Conservation (phyloP, 495 filamentous ascomycete genomes). For the Amphirosellinia nigrospora region DNA sequence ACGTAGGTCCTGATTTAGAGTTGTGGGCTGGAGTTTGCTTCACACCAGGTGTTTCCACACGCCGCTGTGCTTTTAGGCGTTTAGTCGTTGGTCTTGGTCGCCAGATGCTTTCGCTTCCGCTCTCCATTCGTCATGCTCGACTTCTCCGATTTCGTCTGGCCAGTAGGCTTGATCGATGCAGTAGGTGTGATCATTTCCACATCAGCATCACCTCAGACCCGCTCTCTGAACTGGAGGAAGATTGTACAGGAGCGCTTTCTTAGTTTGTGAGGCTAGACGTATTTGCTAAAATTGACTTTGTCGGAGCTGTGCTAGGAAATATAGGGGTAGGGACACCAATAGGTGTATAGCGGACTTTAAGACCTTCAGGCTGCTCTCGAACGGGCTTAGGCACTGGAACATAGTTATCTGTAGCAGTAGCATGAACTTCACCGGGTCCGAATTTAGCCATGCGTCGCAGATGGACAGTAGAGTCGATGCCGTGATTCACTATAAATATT, state of each 20-base stretch:
- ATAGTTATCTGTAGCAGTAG: slow-evolving; percentile 33
- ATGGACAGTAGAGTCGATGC: slow-evolving; percentile 51
- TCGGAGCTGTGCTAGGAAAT: neutral
- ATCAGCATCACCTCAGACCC: slow-evolving; percentile 39
- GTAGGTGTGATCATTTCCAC: slow-evolving; percentile 36
- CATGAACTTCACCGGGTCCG: slow-evolving; percentile 35
- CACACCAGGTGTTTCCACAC: neutral
- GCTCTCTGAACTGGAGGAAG: slow-evolving; percentile 28
- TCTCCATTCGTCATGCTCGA: slow-evolving; percentile 29
- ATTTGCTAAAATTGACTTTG: neutral
- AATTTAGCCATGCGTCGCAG: slow-evolving; percentile 52
- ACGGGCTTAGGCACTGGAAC: slow-evolving; percentile 37
- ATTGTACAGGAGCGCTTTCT: slow-evolving; percentile 11
- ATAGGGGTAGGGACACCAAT: slow-evolving; percentile 45
- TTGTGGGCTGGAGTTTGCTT: slow-evolving; percentile 18
- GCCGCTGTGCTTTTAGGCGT: slow-evolving; percentile 30
- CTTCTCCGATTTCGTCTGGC: slow-evolving; percentile 32
- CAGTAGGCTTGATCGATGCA: slow-evolving; percentile 1
- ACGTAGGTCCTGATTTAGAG: neutral
- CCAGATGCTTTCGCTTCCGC: slow-evolving; percentile 36
- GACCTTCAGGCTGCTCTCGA: slow-evolving; percentile 52
- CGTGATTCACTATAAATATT: slow-evolving; percentile 39
- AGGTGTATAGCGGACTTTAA: slow-evolving; percentile 51
- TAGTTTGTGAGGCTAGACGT: slow-evolving; percentile 1
- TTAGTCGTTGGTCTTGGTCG: slow-evolving; percentile 27